Conservation (phyloP, 345 rosid genomes). For the Erysimum cheiranthoides region DNA sequence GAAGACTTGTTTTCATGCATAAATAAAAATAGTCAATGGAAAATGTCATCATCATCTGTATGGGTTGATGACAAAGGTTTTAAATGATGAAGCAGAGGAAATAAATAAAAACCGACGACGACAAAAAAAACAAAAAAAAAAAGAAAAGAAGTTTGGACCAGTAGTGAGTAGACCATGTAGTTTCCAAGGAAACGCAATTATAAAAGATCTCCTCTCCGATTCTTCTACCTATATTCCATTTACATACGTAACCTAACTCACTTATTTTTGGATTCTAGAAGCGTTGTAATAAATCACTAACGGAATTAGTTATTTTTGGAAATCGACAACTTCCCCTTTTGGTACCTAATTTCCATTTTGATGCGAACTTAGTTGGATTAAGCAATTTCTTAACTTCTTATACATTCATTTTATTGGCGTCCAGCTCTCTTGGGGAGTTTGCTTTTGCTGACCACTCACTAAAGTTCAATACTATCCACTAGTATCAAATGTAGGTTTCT, state of each 20-base stretch:
- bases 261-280: constrained; percentile 19
- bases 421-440: background rate
- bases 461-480: background rate
- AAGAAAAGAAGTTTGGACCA: background rate
- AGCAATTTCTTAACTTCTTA: background rate
- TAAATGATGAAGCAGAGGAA: background rate
- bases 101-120: background rate
- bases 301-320: background rate
- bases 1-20: background rate
- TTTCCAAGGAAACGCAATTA: background rate
- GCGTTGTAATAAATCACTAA: constrained; percentile 10
- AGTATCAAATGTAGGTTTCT: background rate
- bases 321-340: background rate
- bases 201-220: background rate
- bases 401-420: background rate
- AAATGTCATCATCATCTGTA: constrained; percentile 10
- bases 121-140: background rate
- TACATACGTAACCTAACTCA: constrained; percentile 10
- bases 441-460: background rate
- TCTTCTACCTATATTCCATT: constrained; percentile 13
- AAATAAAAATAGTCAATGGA: background rate
- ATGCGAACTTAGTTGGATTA: background rate
- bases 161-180: background rate
- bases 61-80: constrained; percentile 9
- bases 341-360: background rate